Evolutionary conservation across 1,139 yeast genomes (phyloP).

Genomic region (Diutina pseudorugosa): DNA sequence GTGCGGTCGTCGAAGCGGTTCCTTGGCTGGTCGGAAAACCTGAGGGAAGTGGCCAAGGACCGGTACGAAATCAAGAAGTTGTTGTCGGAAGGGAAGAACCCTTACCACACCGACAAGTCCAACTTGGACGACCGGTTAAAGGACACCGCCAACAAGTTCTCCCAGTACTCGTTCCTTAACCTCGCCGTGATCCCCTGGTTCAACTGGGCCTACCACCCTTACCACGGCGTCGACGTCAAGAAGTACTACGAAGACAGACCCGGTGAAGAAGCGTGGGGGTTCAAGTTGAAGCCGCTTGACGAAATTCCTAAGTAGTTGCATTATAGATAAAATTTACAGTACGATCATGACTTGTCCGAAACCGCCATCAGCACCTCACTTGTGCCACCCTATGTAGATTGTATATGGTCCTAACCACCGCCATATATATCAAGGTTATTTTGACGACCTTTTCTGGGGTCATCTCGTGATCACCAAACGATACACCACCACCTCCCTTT

Average conservation of each 20-base stretch:
- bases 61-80: conserved; percentile 62
- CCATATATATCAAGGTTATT: too few species aligned
- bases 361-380: too few species aligned
- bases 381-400: too few species aligned
- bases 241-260: conserved; percentile 59
- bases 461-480: too few species aligned
- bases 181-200: conserved; percentile 71
- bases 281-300: conserved; percentile 31
- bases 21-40: conserved; percentile 69
- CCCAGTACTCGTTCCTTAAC: conserved; percentile 56
- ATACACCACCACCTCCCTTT: not conserved
- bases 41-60: conserved; percentile 60
- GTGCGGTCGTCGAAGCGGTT: conserved; percentile 57
- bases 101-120: conserved; percentile 50
- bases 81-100: conserved; percentile 54
- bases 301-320: conserved; percentile 28
- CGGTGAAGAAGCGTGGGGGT: conserved; percentile 41
- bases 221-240: conserved; percentile 66
- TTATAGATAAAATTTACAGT: not conserved
- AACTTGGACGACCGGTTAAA: conserved; percentile 58
- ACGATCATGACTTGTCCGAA: too few species aligned
- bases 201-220: conserved; percentile 70
- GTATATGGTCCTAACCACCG: too few species aligned
- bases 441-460: too few species aligned
- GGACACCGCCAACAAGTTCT: conserved; percentile 69